Evolutionary conservation across 2,329 filamentous ascomycete genomes (phyloP), one percentile per base, ranked within the genome.

Genomic region (Fusarium staphyleae): DNA sequence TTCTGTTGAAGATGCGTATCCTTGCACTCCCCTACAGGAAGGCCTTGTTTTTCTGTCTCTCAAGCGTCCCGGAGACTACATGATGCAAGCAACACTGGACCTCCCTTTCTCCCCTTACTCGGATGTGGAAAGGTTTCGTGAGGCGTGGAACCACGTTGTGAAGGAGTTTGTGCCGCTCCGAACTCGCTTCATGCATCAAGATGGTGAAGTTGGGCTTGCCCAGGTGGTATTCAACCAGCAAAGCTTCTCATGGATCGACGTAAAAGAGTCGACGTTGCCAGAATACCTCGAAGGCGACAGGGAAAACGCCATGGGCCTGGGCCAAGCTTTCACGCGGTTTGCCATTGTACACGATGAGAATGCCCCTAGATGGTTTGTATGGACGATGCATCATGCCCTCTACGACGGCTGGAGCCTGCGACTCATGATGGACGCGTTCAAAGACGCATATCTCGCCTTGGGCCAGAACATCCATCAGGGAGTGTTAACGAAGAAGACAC

Each of bases 1-100:
- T 4, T 18, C 29, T 24, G 9, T 47, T 3, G 26, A 35, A 32
- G 74, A 79, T 46, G 56, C 72, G 0, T 78, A 74, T 37, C 75
- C 76, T 6, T 77, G 74, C 61, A 74, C 73, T 4, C 67, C 71
- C 2, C 63, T 78, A 1, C 77, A 79, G 44, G 73, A 74, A 48
- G 75, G 74, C 3, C 65, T 79, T 1, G 60, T 79, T 16, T 70
- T 74, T 0, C 54, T 76, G 1, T 66, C 74, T 1, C 63, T 58
- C n/a, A 70, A 69, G 29, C 63, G 71, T 11, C 43, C 64, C 0
- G 74, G 73, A 3, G 70, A 72, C 1, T 79, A 79, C 33, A 66
- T 77, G 9, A 68, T 70, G 3, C 66, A 70, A 30, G 57, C 67
- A 14, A 66, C 63, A 8, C 29, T 46, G 2, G 29, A 52, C 2